These are phyloP conservation scores for Malus hybrid DNA, from an alignment of 331 rosid species.

Conservation along the genomic window DNA sequence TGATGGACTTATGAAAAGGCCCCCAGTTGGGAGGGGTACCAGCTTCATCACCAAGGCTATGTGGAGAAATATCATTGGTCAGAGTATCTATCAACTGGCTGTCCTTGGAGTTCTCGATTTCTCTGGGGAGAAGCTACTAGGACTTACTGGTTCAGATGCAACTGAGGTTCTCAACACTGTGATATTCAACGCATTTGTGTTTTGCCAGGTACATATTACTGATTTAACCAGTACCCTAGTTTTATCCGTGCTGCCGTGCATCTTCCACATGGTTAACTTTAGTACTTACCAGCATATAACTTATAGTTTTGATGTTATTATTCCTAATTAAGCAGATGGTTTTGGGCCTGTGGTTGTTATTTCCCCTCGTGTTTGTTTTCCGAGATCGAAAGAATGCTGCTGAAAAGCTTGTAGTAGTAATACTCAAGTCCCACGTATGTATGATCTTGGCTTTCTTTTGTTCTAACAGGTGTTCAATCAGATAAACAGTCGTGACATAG, in stretches of 20 bases:
- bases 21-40: slow-evolving; percentile 58
- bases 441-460: slow-evolving; percentile 10
- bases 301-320: background rate
- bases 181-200: slow-evolving; percentile 89
- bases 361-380: background rate
- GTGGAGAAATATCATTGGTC: slow-evolving; percentile 98
- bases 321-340: background rate
- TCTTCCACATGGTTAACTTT: background rate
- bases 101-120: slow-evolving; percentile 61
- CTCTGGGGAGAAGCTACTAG: slow-evolving; percentile 53
- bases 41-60: slow-evolving; percentile 78
- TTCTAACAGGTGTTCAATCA: slow-evolving; percentile 74
- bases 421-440: background rate
- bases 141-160: slow-evolving; percentile 62
- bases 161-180: slow-evolving; percentile 57
- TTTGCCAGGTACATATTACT: slow-evolving; percentile 68
- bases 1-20: slow-evolving; percentile 61
- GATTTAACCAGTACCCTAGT: background rate
- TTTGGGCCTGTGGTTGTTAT: background rate
- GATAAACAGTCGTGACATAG: slow-evolving; percentile 88
- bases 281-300: background rate
- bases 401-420: background rate
- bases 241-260: background rate
- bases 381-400: background rate
- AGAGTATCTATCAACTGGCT: slow-evolving; percentile 76